These are phyloP conservation scores for Lepiota venenata DNA, from an alignment of 768 basidiomycete species.

Conservation along the genomic window DNA sequence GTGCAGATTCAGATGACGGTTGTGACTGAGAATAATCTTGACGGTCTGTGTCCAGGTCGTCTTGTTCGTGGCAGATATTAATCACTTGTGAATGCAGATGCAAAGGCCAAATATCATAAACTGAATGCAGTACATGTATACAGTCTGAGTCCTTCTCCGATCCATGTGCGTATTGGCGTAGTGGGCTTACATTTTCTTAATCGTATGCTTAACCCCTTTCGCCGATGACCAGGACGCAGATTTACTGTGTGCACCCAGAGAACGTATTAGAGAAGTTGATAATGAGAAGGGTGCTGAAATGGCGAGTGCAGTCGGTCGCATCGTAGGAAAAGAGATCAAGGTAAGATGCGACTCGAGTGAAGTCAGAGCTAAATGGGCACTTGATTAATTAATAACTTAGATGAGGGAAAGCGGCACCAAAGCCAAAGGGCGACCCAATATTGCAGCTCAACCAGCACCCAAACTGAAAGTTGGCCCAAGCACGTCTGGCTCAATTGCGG, in stretches of 20 bases:
- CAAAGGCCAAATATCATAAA: constrained; percentile 47
- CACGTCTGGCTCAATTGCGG: neutral
- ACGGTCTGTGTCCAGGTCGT: constrained; percentile 42
- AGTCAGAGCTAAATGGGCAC: neutral
- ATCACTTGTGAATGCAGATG: constrained; percentile 33
- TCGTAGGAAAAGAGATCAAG: constrained; percentile 37
- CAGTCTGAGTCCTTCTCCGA: constrained; percentile 61
- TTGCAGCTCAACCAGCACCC: constrained; percentile 26
- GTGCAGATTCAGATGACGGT: constrained; percentile 48
- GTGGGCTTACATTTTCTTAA: constrained; percentile 5
- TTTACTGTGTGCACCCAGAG: constrained; percentile 38
- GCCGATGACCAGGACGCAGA: constrained; percentile 37
- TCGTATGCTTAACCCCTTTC: neutral
- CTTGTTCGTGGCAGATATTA: neutral
- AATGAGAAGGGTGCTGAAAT: constrained; percentile 38
- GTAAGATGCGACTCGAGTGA: constrained; percentile 25
- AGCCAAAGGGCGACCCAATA: constrained; percentile 33
- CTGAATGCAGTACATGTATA: constrained; percentile 66
- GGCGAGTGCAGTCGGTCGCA: constrained; percentile 42
- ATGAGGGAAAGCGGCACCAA: constrained; percentile 15
- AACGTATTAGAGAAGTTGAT: constrained; percentile 37
- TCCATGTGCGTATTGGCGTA: constrained; percentile 42
- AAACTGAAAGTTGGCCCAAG: constrained; percentile 11
- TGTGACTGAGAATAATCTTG: constrained; percentile 60
- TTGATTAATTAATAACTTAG: constrained; percentile 11